Evolutionary conservation across 2,329 filamentous ascomycete species (phyloP).

Genomic region (Claviceps lovelessii): DNA sequence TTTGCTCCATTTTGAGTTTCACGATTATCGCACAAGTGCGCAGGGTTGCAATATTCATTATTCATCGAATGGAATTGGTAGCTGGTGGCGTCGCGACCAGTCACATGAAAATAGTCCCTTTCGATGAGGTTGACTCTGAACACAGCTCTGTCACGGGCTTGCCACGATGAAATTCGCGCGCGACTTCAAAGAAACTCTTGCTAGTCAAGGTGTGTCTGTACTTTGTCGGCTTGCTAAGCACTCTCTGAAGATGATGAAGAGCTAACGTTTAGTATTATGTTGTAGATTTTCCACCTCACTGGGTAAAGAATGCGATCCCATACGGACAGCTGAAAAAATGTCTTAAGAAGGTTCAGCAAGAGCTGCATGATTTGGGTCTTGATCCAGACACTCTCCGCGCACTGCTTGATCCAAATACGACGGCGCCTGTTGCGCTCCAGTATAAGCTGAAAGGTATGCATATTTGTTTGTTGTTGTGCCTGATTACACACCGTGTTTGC

Average conservation of each 20-base stretch:
- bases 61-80: not conserved
- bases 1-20: not conserved
- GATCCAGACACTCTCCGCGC: conserved; percentile 55
- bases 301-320: conserved; percentile 62
- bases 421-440: conserved; percentile 32
- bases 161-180: conserved; percentile 71
- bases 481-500: not conserved
- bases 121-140: not conserved
- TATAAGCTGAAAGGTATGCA: conserved; percentile 40
- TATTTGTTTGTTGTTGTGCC: not conserved
- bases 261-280: not conserved
- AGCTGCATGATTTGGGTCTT: conserved; percentile 57
- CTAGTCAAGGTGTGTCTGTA: conserved; percentile 36
- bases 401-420: conserved; percentile 40
- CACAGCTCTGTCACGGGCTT: not conserved
- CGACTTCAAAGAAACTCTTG: conserved; percentile 56
- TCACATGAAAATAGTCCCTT: not conserved
- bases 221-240: not conserved
- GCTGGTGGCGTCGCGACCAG: not conserved
- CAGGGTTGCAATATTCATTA: not conserved
- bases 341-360: conserved; percentile 62
- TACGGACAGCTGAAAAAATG: conserved; percentile 81
- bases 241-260: not conserved
- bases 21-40: not conserved
- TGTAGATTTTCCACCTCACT: conserved; percentile 55